Evolutionary conservation across 306 rosid genomes (phyloP).

Genomic region (Dryas alaskensis): DNA sequence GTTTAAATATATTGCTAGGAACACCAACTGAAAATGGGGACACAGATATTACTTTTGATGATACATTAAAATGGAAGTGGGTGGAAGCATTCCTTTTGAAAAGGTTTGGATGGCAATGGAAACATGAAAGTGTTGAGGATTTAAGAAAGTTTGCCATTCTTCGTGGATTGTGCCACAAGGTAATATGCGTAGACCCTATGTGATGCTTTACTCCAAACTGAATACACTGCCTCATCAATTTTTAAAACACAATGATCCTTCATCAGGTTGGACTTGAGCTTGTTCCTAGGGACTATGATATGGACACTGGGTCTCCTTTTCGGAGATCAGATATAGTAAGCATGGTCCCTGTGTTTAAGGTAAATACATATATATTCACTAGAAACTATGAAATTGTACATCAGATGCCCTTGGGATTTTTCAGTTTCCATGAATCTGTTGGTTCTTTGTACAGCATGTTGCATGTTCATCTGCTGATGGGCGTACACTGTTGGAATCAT

Average conservation of each 20-base stretch:
- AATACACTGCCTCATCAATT: slow-evolving; percentile 11
- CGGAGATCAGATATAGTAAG: slow-evolving; percentile 71
- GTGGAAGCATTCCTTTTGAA: slow-evolving; percentile 78
- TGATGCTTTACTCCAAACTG: slow-evolving; percentile 2
- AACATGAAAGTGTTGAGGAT: slow-evolving; percentile 55
- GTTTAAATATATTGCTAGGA: slow-evolving; percentile 85
- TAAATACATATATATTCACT: slow-evolving; percentile 22
- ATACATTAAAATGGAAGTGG: slow-evolving; percentile 81
- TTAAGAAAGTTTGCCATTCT: slow-evolving; percentile 85
- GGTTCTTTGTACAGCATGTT: slow-evolving; percentile 62
- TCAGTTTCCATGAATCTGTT: neutral
- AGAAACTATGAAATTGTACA: neutral
- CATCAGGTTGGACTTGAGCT: slow-evolving; percentile 96
- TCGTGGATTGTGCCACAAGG: slow-evolving; percentile 96
- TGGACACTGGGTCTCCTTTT: slow-evolving; percentile 73
- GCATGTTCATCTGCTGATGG: slow-evolving; percentile 99
- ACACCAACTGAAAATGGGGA: slow-evolving; percentile 52
- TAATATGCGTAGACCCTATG: slow-evolving; percentile 24
- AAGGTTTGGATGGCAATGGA: slow-evolving; percentile 91
- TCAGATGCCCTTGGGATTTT: slow-evolving; percentile 14
- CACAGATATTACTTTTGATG: slow-evolving; percentile 44
- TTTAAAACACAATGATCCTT: slow-evolving; percentile 29
- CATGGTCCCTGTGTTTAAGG: slow-evolving; percentile 97
- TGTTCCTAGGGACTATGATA: slow-evolving; percentile 84
- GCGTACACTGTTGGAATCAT: slow-evolving; percentile 89